Base-by-base conservation (phyloP, 2,329 filamentous ascomycete species). In the Hymenoscyphus scutula region DNA sequence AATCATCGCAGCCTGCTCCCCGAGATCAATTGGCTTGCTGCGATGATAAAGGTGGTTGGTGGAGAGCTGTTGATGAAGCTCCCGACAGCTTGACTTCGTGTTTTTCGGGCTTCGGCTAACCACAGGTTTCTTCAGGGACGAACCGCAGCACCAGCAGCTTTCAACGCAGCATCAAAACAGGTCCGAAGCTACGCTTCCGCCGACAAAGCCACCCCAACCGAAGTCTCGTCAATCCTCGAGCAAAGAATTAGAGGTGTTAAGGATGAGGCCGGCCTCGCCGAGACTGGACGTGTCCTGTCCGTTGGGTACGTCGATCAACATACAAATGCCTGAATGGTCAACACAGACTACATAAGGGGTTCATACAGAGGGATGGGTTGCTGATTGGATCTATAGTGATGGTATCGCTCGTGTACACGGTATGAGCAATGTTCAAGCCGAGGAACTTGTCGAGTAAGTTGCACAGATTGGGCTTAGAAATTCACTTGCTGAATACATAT, bases 331-430 rank as follows among this genome's bases (percentile, higher is more conserved):
- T 41, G 53, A 56, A 55, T 63, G 27, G 51, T 48, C 41, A 38
- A 61, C 51, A 68, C 63, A 60, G 64, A 62, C 64, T 63, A 68
- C 67, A 61, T 34, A 55, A 61, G 41, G 55, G 51, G 53, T 34
- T 34, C 15, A 25, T 13, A 27, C 58, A 17, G 23, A 10, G 53
- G 41, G 59, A 54, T 29, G 56, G 32, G 59, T 53, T 62, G 61
- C 70, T 73, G 62, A 73, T 64, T 64, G 55, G 8, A 48, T 63
- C 65, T 51, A 69, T 75, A 98, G 95, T 95, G 95, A 99, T 85
- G 95, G 95, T 96, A 99, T 99, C 78, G 95, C 95, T 80, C 94
- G 95, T 93, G 94, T 99, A 74, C 93, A 99, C 82, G 95, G 95
- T 79, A 93, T 99, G 92, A 91, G 88, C 90, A 99, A 99, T 81